Base-by-base conservation (phyloP, 805 yeast genomes). In the Spathaspora hagerdaliae region DNA sequence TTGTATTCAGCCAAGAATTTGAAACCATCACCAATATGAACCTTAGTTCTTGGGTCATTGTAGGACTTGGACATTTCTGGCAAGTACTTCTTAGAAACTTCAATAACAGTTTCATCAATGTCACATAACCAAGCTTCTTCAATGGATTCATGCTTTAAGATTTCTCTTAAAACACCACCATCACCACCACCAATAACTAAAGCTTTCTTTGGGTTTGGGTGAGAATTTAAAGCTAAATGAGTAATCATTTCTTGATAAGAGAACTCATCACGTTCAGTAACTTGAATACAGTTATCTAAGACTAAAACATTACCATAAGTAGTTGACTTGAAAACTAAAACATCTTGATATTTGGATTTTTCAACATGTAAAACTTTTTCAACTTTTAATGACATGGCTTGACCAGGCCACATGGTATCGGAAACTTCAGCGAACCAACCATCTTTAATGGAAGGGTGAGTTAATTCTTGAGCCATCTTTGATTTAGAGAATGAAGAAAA, bases 371-470 rank as follows among this genome's bases (percentile, higher is more conserved):
- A 77, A 43, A 92, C 79, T 67, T 90, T 82, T 55, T 92, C 89
- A 47, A 92, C 98, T 53, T 83, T 79, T 56, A 92, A 76, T 43
- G 90, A 80, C 94, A 94, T 84, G 56, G 97, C 98, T 77, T 91
- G 96, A 54, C 99, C 99, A 29, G 99, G 98, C 96, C 97, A 92
- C 88, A 89, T 86, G 63, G 96, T 87, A 67, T 91, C 88, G 55
- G 96, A 87, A 65, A 87, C 77, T 70, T 92, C 99, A 59, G 92
- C 83, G 74, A 92, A 92, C 99, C 99, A 92, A 61, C 97, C 97
- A 69, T 94, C 90, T 63, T 77, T 75, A 59, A 78, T 69, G 43
- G 78, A 64, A 32, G 83, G 83, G 67, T 79, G 83, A 39, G 82
- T 64, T 49, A 78, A 69, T 63, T 71, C 71, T 52, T 60, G 63